Evolutionary conservation across 192 early-diverging fungal species (phyloP), one percentile per base, ranked within the genome.

Genomic region (Phycomyces nitens): DNA sequence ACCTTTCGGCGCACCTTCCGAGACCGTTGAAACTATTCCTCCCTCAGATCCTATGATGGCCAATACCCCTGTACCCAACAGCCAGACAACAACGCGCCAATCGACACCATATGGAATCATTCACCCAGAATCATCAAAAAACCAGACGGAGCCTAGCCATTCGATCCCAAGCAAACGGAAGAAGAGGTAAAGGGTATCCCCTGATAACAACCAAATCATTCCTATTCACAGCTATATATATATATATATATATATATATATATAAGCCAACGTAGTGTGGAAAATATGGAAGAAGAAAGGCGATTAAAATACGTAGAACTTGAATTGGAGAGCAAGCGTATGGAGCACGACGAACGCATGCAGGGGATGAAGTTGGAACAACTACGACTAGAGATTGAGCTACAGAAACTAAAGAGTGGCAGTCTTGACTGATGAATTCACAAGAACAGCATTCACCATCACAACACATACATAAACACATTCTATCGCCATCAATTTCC

Each of bases 321-420:
- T 42, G 64, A 65, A 50, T 20, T 65, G 39, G 64, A 65, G 47
- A 21, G 11, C 22, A 65, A 65, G 41, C 53, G 54, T 9, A 65
- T 65, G 64, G 43, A 65, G 6, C 64, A 65, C 56, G 54, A 65
- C n/a, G 64, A 65, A 9, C 53, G 64, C 34, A 65, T 65, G 64
- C 64, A 65, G 27, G 54, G 56, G 6, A 65, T 65, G 64, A 65
- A 65, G 49, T 57, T 65, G 21, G 64, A 65, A 38, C 64, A 65
- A 49, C 49, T 65, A 29, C 22, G 55, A 47, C 11, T 65, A 50
- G 64, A 65, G 51, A 65, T 65, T 57, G 64, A 65, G 56, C 41
- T 65, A 29, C 64, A 65, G 49, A 65, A 65, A 21, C 23, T 65
- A 49, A 65, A 65, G 41, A 54, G 21, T 18, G 44, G 44, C 12